phyloP scores from a whole-genome alignment of 495 filamentous ascomycete species.

The Penicillium cataractarum region DNA sequence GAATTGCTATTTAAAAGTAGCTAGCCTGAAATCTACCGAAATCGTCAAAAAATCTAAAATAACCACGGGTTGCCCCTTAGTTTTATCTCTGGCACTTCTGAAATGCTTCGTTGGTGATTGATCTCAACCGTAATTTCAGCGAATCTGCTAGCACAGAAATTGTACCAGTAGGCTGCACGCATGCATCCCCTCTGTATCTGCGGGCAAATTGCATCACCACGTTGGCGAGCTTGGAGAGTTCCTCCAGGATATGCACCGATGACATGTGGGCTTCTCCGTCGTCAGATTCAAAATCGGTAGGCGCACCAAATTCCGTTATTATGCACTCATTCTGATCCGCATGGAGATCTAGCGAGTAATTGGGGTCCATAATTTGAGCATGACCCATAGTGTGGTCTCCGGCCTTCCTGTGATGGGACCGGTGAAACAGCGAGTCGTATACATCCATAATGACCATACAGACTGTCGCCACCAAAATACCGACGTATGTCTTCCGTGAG shows the following conservation, averaged over 20 bases:
- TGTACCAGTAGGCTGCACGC: background rate
- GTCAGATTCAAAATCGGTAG: background rate
- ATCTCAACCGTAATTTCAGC: constrained; percentile 3
- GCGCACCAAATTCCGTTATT: background rate
- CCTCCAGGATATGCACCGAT: constrained; percentile 13
- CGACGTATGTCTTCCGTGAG: constrained; percentile 16
- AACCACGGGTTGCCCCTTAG: background rate
- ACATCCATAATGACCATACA: constrained; percentile 23
- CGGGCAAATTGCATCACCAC: constrained; percentile 21
- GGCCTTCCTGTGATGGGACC: background rate
- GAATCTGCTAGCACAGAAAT: constrained; percentile 5
- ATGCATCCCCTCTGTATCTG: constrained; percentile 13
- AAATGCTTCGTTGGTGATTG: constrained; percentile 14
- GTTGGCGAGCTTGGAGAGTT: constrained; percentile 22
- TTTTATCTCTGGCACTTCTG: background rate
- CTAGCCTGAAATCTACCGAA: background rate
- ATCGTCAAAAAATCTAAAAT: background rate
- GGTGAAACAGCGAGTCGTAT: constrained; percentile 10
- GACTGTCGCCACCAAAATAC: constrained; percentile 15
- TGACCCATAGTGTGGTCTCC: background rate
- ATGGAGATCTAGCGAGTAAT: background rate
- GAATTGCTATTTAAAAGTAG: background rate
- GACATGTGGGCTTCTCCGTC: background rate
- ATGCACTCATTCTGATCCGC: background rate
- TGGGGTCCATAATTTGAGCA: background rate